Base-by-base conservation (phyloP, 1,139 yeast species). In the Yamadazyma diddensiae region DNA sequence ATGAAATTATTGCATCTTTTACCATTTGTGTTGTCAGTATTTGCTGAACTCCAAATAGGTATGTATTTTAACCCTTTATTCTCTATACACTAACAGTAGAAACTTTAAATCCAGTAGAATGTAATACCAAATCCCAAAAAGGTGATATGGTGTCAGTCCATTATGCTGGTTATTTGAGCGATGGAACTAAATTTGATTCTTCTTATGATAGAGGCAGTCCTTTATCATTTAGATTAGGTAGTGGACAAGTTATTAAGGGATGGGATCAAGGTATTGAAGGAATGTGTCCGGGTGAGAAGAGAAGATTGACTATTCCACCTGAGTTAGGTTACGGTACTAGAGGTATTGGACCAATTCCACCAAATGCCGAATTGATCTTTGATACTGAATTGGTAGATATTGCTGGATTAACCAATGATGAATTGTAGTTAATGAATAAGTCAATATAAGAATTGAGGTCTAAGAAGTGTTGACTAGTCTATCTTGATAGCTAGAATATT, bases 261-360 rank as follows among this genome's bases (percentile, higher is more conserved):
- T 87, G 95, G 95, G 95, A 87, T 43, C 77, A 82, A 57, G 95
- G 95, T 26, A 65, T 86, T 34, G 46, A 52, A 28, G 65, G 80
- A 33, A 84, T 85, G 92, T 87, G 96, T 59, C 70, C 84, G 55
- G 95, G 95, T 31, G 96, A 87, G 58, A 73, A 79, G 63, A 77
- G 95, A 52, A 78, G 74, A 47, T 69, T 87, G 48, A 74, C 77
- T 25, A 85, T 88, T 53, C 95, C 95, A 30, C 72, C 92, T 9
- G 70, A 72, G 29, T 61, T 85, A 51, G 96, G 79, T 6, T 87
- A 87, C 47, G 97, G 97, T 34, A 60, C 65, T 26, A 55, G 77
- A 35, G 94, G 94, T 30, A 79, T 85, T 38, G 90, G 88, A 28
- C 82, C 82, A 35, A 84, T 85, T 53, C 94, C 94, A 19, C 79